Evolutionary conservation across 2,329 filamentous ascomycete genomes (phyloP).

Genomic region (Paecilomyces sp.): DNA sequence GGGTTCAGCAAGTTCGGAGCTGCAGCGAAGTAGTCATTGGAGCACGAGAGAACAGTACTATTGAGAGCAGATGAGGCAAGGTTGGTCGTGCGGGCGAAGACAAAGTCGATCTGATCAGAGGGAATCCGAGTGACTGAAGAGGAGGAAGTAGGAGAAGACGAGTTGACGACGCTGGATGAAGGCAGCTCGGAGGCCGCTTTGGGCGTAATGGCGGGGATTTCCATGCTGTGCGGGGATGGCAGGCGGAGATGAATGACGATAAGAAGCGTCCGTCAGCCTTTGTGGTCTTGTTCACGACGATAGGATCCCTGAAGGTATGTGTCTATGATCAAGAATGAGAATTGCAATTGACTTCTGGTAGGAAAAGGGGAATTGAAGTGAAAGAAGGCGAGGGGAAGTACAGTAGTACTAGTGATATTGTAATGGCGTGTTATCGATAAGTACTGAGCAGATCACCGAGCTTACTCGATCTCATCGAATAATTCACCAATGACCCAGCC

Average conservation of each 20-base stretch:
- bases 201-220: neutral
- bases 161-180: neutral
- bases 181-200: neutral
- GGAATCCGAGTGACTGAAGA: slow-evolving; percentile 30
- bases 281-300: neutral
- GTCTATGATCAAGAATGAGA: neutral
- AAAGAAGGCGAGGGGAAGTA: neutral
- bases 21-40: slow-evolving; percentile 56
- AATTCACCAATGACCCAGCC: neutral
- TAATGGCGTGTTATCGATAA: neutral
- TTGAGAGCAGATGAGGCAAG: slow-evolving; percentile 40
- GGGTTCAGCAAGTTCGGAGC: slow-evolving; percentile 54
- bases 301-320: too few relatives aligned
- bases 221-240: neutral
- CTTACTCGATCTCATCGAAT: neutral
- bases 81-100: slow-evolving; percentile 50
- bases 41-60: slow-evolving; percentile 48
- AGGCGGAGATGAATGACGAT: neutral
- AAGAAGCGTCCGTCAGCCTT: neutral
- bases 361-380: neutral
- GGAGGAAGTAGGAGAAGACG: neutral
- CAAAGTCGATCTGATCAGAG: slow-evolving; percentile 44
- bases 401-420: neutral
- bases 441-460: neutral
- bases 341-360: neutral